A percentile compares a stretch with the other conserved stretches of the same genome.
Conservation (phyloP, 306 rosid genomes). For the Quercus gilva region DNA sequence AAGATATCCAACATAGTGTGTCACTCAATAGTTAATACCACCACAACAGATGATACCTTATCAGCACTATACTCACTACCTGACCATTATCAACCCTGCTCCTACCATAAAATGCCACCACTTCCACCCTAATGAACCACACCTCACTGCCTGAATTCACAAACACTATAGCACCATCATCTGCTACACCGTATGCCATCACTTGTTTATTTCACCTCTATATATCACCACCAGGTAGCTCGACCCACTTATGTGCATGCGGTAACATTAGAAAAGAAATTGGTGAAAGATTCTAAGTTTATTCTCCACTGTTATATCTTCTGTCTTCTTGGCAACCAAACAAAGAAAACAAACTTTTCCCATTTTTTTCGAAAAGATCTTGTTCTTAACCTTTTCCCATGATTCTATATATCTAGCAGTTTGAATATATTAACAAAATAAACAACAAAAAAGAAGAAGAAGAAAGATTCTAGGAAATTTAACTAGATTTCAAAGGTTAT, state of each 20-base stretch:
- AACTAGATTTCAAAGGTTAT: constrained; percentile 14
- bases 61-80: not conserved
- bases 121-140: too few relatives aligned
- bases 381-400: not conserved
- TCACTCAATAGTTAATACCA: not conserved
- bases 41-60: not conserved
- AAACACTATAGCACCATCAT: not conserved
- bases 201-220: not conserved
- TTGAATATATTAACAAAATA: not conserved
- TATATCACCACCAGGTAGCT: not conserved
- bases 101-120: not conserved
- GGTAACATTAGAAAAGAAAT: not conserved
- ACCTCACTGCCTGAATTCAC: too few relatives aligned
- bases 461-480: not conserved
- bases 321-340: constrained; percentile 11
- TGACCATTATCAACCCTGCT: not conserved
- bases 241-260: constrained; percentile 1
- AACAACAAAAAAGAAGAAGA: not conserved
- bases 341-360: not conserved
- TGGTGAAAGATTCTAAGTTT: constrained; percentile 7
- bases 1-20: not conserved
- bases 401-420: constrained; percentile 3
- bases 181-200: not conserved
- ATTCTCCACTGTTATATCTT: not conserved
- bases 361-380: too few relatives aligned